Conservation (phyloP, 768 basidiomycete species). For the Hirschioporus abietinus region DNA sequence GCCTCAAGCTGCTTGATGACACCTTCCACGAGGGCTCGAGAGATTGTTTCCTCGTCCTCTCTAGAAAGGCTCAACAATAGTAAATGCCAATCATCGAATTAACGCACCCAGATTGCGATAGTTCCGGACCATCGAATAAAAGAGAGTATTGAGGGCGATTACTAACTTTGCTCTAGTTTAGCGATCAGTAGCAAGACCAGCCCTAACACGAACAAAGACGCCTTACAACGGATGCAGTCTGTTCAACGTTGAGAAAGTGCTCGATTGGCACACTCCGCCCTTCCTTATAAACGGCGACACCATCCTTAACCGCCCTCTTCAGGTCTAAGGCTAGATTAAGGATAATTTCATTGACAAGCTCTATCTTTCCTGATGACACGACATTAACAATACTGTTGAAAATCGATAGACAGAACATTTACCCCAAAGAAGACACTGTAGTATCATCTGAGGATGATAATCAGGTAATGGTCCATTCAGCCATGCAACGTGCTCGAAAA, state of each 20-base stretch:
- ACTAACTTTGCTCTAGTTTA: constrained; percentile 8
- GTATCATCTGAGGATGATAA: constrained; percentile 89
- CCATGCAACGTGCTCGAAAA: constrained; percentile 79
- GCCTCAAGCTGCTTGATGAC: constrained; percentile 63
- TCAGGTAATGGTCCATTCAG: constrained; percentile 85
- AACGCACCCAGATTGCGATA: constrained; percentile 40
- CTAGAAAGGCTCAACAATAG: constrained; percentile 25
- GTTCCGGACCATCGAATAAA: constrained; percentile 46
- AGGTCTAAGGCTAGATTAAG: constrained; percentile 52
- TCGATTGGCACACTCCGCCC: constrained; percentile 56
- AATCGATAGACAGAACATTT: constrained; percentile 19
- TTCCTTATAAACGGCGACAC: constrained; percentile 18
- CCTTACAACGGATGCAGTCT: background rate
- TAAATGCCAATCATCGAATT: background rate
- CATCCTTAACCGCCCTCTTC: constrained; percentile 26
- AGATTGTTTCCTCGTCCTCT: constrained; percentile 52
- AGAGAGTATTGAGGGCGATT: constrained; percentile 37
- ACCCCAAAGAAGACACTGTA: constrained; percentile 95
- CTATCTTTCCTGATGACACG: constrained; percentile 60
- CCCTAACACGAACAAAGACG: background rate
- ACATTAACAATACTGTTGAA: background rate
- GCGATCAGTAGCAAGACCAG: background rate
- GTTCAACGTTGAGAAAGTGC: constrained; percentile 37
- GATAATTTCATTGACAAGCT: constrained; percentile 79
- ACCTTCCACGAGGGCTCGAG: constrained; percentile 49